phyloP scores from a whole-genome alignment of 2,329 filamentous ascomycete genomes.

The Hymenoscyphus fructigenus region DNA sequence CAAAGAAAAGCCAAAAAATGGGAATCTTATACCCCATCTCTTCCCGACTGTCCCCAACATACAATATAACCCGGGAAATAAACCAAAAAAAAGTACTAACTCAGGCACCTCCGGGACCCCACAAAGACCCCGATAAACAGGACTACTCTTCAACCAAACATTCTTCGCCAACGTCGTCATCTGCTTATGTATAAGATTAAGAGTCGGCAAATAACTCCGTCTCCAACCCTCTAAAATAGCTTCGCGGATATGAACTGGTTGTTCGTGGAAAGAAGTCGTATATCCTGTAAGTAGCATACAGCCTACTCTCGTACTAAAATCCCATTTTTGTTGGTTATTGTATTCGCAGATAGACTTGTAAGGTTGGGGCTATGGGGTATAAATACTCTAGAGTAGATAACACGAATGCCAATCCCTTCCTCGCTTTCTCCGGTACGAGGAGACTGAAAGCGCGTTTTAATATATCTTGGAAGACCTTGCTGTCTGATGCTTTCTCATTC shows the following conservation, averaged over 20 bases:
- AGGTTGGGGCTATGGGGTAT: conserved; percentile 11
- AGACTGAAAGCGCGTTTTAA: conserved; percentile 45
- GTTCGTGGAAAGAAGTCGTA: conserved; percentile 58
- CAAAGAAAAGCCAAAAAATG: neutral
- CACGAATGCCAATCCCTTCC: conserved; percentile 29
- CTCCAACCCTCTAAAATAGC: conserved; percentile 63
- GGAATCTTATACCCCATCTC: neutral
- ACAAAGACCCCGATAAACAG: conserved; percentile 53
- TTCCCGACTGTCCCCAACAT: neutral
- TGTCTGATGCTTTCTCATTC: conserved; percentile 49
- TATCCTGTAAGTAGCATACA: conserved; percentile 68
- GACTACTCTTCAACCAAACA: conserved; percentile 48
- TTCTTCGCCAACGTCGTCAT: conserved; percentile 53
- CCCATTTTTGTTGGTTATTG: neutral
- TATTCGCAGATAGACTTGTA: neutral
- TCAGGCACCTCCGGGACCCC: conserved; percentile 57
- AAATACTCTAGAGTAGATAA: conserved; percentile 34
- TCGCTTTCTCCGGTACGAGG: conserved; percentile 30
- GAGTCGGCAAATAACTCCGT: conserved; percentile 52
- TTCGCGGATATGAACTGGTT: conserved; percentile 60
- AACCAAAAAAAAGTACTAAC: conserved; percentile 4
- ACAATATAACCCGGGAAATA: neutral
- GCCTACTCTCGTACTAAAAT: conserved; percentile 57
- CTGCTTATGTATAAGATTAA: conserved; percentile 56
- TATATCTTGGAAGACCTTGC: conserved; percentile 52